Evolutionary conservation across 2,329 filamentous ascomycete species (phyloP).

Genomic region (Xylariomycetidae sp.): DNA sequence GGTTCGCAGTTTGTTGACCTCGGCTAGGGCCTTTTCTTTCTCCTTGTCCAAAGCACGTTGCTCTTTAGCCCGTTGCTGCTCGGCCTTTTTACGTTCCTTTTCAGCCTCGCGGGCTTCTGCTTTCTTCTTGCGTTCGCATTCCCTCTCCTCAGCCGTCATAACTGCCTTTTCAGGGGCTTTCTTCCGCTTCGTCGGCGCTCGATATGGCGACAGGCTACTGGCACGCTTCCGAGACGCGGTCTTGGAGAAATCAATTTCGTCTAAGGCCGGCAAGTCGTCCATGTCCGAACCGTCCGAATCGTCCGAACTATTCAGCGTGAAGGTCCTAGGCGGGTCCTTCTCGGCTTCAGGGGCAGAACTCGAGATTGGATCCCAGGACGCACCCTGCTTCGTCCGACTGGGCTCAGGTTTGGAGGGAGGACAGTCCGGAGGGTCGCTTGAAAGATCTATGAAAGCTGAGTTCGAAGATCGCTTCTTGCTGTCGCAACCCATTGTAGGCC

Average conservation of each 20-base stretch:
- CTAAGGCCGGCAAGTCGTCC: constrained; percentile 44
- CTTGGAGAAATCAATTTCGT: constrained; percentile 32
- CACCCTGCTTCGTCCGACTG: constrained; percentile 18
- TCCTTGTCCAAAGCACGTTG: constrained; percentile 59
- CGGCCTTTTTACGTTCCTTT: constrained; percentile 48
- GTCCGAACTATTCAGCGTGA: constrained; percentile 24
- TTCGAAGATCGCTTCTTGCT: constrained; percentile 10
- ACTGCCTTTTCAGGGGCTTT: constrained; percentile 2
- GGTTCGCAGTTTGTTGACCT: constrained; percentile 66
- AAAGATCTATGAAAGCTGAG: constrained; percentile 20
- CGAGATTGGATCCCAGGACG: constrained; percentile 45
- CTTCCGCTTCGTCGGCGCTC: constrained; percentile 8
- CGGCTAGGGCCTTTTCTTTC: constrained; percentile 57
- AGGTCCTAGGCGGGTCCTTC: constrained; percentile 9
- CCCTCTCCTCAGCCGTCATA: constrained; percentile 27
- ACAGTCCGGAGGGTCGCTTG: constrained; percentile 19
- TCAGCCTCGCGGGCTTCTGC: constrained; percentile 45
- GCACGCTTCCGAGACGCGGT: constrained; percentile 10
- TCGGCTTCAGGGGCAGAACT: constrained; percentile 43
- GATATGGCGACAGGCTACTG: constrained; percentile 14
- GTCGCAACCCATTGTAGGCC: constrained; percentile 2
- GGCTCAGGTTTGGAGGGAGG: constrained; percentile 6
- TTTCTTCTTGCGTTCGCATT: constrained; percentile 38
- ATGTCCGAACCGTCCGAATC: constrained; percentile 26
- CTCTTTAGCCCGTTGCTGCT: constrained; percentile 55